Percentiles rank a stretch among this genome's conserved stretches.
These are phyloP conservation scores for Daldinia vernicosa DNA, from an alignment of 495 filamentous ascomycete species.

Conservation along the genomic window DNA sequence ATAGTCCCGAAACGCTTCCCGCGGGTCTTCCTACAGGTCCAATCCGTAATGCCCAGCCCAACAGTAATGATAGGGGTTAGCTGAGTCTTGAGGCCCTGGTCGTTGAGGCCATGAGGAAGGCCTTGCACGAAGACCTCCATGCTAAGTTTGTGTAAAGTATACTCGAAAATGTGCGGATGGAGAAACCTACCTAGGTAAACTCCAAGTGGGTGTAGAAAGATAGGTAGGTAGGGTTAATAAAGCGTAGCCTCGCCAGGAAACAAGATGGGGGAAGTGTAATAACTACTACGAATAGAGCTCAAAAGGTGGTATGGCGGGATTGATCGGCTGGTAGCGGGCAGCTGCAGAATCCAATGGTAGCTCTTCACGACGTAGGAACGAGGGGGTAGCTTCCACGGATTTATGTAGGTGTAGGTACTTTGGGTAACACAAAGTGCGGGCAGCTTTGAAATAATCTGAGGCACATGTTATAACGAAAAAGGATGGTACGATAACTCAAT, in stretches of 20 bases:
- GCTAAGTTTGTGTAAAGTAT: not conserved
- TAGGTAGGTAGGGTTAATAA: not conserved
- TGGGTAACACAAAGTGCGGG: conserved; percentile 25
- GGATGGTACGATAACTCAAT: not conserved
- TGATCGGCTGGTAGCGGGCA: not conserved
- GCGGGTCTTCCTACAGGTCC: conserved; percentile 47
- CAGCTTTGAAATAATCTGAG: conserved; percentile 1
- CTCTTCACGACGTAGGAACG: not conserved
- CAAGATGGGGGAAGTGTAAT: not conserved
- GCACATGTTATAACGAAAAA: not conserved
- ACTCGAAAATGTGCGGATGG: not conserved
- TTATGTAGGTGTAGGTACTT: not conserved
- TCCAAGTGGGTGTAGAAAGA: not conserved
- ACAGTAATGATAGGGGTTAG: conserved; percentile 47
- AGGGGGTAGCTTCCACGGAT: not conserved
- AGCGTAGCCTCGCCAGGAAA: not conserved
- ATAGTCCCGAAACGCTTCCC: conserved; percentile 43
- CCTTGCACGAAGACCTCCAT: conserved; percentile 50
- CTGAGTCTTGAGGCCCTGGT: conserved; percentile 44
- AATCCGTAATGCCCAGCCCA: conserved; percentile 48
- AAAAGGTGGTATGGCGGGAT: not conserved
- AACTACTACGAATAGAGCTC: not conserved
- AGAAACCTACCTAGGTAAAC: not conserved
- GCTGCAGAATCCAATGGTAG: conserved; percentile 1
- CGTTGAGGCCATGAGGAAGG: conserved; percentile 50